Base-by-base conservation (phyloP, 148 eudicot genomes). In the Fagopyrum esculentum region DNA sequence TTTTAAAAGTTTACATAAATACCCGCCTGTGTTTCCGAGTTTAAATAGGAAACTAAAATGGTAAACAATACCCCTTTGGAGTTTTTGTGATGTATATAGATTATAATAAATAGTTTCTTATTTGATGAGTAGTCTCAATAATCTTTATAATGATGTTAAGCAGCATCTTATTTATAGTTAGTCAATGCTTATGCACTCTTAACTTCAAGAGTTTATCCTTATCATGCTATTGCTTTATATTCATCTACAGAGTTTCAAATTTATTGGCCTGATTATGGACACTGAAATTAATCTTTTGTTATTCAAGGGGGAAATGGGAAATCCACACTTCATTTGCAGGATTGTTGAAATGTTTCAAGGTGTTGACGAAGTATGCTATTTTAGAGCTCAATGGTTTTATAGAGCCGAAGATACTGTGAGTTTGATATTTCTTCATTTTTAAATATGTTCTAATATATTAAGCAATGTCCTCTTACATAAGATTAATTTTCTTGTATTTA, bases 321-420 rank as follows among this genome's bases (percentile, higher is more conserved):
- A 76, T 7, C 80, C 74, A 0, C 73, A 81, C 13, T 94, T 75
- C 56, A 94, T 91, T 0, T 85, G 93, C 43, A 87, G 81, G 79
- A 89, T 94, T 16, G 46, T 86, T 0, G 98, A 94, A 77, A 64
- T 94, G 57, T 94, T 94, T 76, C 89, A 88, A 78, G 90, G 83
- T 1, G 74, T 77, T 13, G 93, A 94, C 76, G 87, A 87, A 1
- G 19, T 50, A 12, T 79, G 75, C 3, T 79, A 91, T 63, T 87
- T 91, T 48, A 76, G 79, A 19, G 96, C 97, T 0, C 92, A 90
- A 59, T 91, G 97, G 98, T 94, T 80, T 71, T 94, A 94, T 16
- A 79, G 97, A 74, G 78, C 91, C 0, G 70, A 69, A 4, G 98
- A 94, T 74, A 91, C 98, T 5, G 98, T 94, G 80, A 83, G 86